These are phyloP conservation scores for Globisporangium paroecandrum DNA, from an alignment of 352 stramenopile species.

Conservation along the genomic window DNA sequence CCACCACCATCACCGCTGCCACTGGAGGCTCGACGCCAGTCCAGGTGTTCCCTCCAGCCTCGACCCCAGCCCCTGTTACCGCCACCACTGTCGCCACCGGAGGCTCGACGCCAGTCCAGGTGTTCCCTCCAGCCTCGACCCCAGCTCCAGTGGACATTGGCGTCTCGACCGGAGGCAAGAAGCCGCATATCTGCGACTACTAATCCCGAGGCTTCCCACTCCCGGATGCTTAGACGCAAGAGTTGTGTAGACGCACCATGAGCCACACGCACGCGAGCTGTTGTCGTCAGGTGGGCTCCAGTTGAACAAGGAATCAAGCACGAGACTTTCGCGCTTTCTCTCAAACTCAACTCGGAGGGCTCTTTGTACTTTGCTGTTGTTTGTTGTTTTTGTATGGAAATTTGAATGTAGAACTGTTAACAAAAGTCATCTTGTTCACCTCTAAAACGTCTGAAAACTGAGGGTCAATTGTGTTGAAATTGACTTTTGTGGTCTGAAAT, in stretches of 20 bases:
- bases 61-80: not conserved
- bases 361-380: not conserved
- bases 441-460: not conserved
- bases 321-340: not conserved
- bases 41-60: not conserved
- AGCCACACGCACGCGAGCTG: not conserved
- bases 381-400: conserved; percentile 1
- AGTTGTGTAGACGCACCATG: conserved; percentile 3
- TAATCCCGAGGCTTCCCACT: not conserved
- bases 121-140: not conserved
- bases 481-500: not conserved
- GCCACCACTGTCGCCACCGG: not conserved
- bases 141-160: not conserved
- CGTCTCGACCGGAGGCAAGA: not conserved
- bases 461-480: not conserved
- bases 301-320: not conserved
- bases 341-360: not conserved
- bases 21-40: not conserved
- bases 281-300: conserved; percentile 1
- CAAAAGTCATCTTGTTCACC: not conserved
- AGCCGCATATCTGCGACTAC: conserved; percentile 8
- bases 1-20: not conserved
- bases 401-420: conserved; percentile 4
- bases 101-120: not conserved
- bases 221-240: not conserved